Evolutionary conservation across 257 asterid species (phyloP), one percentile per base, ranked within the genome.

Genomic region (Primulina huaijiensis): DNA sequence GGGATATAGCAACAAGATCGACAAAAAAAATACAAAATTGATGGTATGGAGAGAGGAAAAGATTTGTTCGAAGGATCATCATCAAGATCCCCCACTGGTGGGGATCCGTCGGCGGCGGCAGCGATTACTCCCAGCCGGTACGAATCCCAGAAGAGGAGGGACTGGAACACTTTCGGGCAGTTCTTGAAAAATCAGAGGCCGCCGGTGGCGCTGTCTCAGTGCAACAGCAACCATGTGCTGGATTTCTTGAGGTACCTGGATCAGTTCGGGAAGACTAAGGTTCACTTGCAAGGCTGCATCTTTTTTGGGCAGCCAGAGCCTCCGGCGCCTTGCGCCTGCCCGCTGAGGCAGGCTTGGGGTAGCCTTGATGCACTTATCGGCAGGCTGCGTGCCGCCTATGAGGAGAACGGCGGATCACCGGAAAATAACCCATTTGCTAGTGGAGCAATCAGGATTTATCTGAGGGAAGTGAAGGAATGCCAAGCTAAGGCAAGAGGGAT

Each of bases 111-210:
- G 7, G 64, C 62, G 14, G 52, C 59, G 17, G 55, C 71, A 29
- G 53, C 62, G 25, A 35, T 64, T 3, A 70, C 83, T 0, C 92
- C 84, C 0, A 86, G 95, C 76, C 82, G 95, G 2, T 88, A 86
- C 50, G 95, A 86, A 50, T 86, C 92, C 2, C 92, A 87, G 37
- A 89, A 89, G 78, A 70, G 96, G 46, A 86, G 96, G 19, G 96
- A 89, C 65, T 89, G 96, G 96, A 89, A 89, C 79, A 87, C 96
- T 30, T 89, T 89, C 78, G 89, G 90, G 7, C 96, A 89, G 84
- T 89, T 87, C 80, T 40, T 89, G 68, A 75, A 73, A 62, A 87
- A 87, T 76, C 94, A 83, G 46, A 80, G 81, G 65, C 92, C 96
- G 19, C 79, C 94, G 16, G 83, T 85, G 69, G 78, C 81, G 52